Base-by-base conservation (phyloP, 179 eudicot genomes). In the Nepenthes alata region DNA sequence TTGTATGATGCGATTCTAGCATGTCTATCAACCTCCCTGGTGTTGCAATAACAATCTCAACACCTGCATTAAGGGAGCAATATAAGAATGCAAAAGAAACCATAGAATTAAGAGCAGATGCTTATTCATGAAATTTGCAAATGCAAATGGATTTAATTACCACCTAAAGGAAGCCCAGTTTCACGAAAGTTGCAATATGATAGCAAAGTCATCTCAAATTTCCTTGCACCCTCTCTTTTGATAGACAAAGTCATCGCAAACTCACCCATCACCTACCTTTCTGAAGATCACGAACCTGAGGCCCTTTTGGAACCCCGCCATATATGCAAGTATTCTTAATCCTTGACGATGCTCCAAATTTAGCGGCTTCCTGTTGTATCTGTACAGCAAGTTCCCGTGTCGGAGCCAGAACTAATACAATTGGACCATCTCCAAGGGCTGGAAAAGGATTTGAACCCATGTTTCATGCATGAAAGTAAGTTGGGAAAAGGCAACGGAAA, bases 241-340 rank as follows among this genome's bases (percentile, higher is more conserved):
- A 72, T 72, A 71, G 69, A 72, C 58, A 65, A 72, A 65, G 64
- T 25, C 74, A 78, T 68, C 74, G 25, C 75, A 75, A 75, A 69
- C 75, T 69, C 82, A 75, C 76, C 66, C 70, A 51, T 61, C 72
- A 82, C 73, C 67, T 70, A 93, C 98, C 98, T 81, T 82, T 87
- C 78, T 78, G 85, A 70, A 93, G 94, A 82, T 86, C 97, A 77
- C 94, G 97, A 67, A 89, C 87, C 70, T 93, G 97, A n/a, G 97
- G 97, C 67, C 98, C 97, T 73, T 89, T 93, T 11, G 98, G 95
- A 39, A 88, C 97, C 75, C 98, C 97, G 59, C 98, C 98, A 79
- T 89, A 93, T 39, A 93, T 82, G 74, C 98, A 93, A 59, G 98
- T 93, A 69, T 85, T 87, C 72, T 95, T 85, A 61, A 83, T 74